Evolutionary conservation across 352 stramenopile species (phyloP).

Genomic region (Phytophthora uliginosa): DNA sequence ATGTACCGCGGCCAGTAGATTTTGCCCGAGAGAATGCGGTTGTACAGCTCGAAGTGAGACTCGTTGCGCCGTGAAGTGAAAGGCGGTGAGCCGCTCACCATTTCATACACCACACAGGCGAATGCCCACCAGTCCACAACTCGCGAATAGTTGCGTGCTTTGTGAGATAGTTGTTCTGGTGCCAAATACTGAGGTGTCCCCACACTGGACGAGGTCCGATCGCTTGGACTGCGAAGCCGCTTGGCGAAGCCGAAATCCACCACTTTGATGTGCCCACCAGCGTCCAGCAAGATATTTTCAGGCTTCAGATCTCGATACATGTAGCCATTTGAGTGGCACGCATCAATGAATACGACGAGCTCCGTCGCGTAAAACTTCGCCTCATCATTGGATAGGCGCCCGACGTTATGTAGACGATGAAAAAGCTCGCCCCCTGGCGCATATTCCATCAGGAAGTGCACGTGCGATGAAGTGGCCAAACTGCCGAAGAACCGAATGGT

Average conservation of each 20-base stretch:
- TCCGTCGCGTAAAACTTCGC: slow-evolving; percentile 86
- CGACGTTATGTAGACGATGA: slow-evolving; percentile 59
- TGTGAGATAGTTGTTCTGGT: slow-evolving; percentile 69
- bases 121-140: slow-evolving; percentile 90
- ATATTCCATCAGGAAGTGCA: slow-evolving; percentile 82
- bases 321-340: slow-evolving; percentile 57
- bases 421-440: slow-evolving; percentile 76
- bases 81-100: slow-evolving; percentile 74
- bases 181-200: slow-evolving; percentile 81
- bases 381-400: slow-evolving; percentile 68
- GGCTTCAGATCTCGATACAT: slow-evolving; percentile 94
- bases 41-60: slow-evolving; percentile 89
- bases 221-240: slow-evolving; percentile 34
- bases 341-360: slow-evolving; percentile 68
- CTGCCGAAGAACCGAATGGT: slow-evolving; percentile 69
- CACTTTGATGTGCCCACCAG: slow-evolving; percentile 68
- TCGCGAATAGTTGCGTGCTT: slow-evolving; percentile 73
- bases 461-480: slow-evolving; percentile 62
- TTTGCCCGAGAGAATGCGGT: slow-evolving; percentile 77
- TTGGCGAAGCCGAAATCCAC: slow-evolving; percentile 82
- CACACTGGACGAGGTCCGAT: slow-evolving; percentile 64
- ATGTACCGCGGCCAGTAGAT: slow-evolving; percentile 66
- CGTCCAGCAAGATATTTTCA: slow-evolving; percentile 92
- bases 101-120: slow-evolving; percentile 85
- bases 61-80: slow-evolving; percentile 88